Base-by-base conservation (phyloP, 108 stramenopile species). In the Pseudonitzschia pungens region DNA sequence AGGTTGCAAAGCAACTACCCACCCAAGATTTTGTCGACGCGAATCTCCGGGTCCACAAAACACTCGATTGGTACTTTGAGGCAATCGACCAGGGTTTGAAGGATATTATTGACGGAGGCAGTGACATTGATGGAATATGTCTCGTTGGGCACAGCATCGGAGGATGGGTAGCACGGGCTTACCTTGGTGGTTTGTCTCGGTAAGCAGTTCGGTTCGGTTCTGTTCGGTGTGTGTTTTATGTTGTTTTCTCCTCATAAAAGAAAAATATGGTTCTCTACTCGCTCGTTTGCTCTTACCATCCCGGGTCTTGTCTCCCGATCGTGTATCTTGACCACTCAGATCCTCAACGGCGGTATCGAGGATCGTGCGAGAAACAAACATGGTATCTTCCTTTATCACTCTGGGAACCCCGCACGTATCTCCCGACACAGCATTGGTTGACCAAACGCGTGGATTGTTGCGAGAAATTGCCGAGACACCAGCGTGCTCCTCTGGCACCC, bases 111-210 rank as follows among this genome's bases (percentile, higher is more conserved):
- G 36, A 67, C 44, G 45, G 26, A 4, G 42, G 36, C 43, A 48
- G 42, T 28, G 45, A 48, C 8, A 15, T 48, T 22, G 66, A 67
- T 18, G 66, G 45, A 18, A 40, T 92, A 7, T 89, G 88, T 59
- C 44, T 92, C 31, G 70, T 92, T 21, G 91, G 88, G 16, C 91
- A 92, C 68, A 74, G 71, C 22, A 92, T 92, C 75, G 91, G 91
- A 27, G 91, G 91, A 18, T 92, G 91, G 91, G 86, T 92, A 16
- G 91, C 88, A 0, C 70, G 91, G 43, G 86, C 87, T 16, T 92
- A 86, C 68, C 65, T 92, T 9, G 91, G 91, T 32, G 91, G 91
- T 0, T 33, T 92, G 20, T 75, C 81, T 63, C 71, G 81, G 80
- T 81, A 41, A 53, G 78, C 74, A 24, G 45, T 24, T 21, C 10